Percentiles rank a stretch among this genome's conserved stretches.
phyloP scores from a whole-genome alignment of 1,284 basidiomycete genomes.

The Apiotrichum domesticum region DNA sequence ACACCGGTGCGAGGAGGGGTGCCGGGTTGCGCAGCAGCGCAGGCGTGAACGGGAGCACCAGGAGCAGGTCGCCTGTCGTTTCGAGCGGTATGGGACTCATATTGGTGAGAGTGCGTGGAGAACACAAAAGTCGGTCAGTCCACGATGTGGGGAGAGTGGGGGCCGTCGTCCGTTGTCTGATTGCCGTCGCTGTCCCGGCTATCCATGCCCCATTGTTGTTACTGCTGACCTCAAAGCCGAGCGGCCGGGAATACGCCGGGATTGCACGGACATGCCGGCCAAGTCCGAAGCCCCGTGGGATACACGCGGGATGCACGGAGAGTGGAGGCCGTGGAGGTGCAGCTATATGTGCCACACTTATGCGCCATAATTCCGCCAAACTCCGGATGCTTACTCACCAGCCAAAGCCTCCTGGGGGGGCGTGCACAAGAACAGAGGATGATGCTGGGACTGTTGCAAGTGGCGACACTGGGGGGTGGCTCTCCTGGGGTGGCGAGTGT shows the following conservation, averaged over 20 bases:
- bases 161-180: neutral
- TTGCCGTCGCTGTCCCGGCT: too few relatives aligned
- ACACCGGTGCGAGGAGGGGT: constrained; percentile 22
- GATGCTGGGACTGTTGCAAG: too few relatives aligned
- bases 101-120: too few relatives aligned
- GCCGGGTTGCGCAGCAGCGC: constrained; percentile 20
- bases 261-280: too few relatives aligned
- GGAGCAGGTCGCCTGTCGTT: constrained; percentile 13
- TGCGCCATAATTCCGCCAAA: constrained; percentile 1
- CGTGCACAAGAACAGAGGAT: too few relatives aligned
- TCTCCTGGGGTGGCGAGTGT: neutral
- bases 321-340: neutral
- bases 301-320: neutral
- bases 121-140: too few relatives aligned
- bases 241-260: too few relatives aligned
- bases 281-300: neutral
- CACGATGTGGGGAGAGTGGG: neutral
- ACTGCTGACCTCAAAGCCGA: too few relatives aligned
- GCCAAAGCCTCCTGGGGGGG: neutral
- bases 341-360: neutral
- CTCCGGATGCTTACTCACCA: neutral
- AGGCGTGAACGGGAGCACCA: constrained; percentile 36
- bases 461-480: too few relatives aligned
- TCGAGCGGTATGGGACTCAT: constrained; percentile 1
- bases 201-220: too few relatives aligned